These are phyloP conservation scores for Arthrobotrys iridis DNA, from an alignment of 2,329 filamentous ascomycete genomes.

Conservation along the genomic window DNA sequence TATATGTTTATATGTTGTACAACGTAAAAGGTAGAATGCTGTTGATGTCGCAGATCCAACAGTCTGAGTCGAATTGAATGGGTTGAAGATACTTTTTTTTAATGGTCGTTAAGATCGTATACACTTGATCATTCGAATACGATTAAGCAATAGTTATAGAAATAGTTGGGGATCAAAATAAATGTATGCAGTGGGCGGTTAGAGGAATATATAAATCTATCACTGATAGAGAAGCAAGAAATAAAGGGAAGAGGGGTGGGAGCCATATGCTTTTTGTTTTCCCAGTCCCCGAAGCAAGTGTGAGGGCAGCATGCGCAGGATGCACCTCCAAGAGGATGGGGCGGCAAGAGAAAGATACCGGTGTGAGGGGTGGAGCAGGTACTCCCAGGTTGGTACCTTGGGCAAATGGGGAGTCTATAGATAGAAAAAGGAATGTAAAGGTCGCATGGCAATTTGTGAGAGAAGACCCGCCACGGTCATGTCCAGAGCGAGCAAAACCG, in stretches of 20 bases:
- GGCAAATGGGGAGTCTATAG: slow-evolving; percentile 51
- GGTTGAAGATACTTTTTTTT: slow-evolving; percentile 25
- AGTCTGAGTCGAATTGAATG: slow-evolving; percentile 40
- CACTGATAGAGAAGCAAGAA: slow-evolving; percentile 45
- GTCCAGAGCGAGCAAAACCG: slow-evolving; percentile 25
- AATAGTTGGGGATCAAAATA: neutral
- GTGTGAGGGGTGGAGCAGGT: slow-evolving; percentile 40
- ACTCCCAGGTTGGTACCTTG: slow-evolving; percentile 40
- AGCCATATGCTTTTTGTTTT: slow-evolving; percentile 51
- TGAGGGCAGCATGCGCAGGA: slow-evolving; percentile 48
- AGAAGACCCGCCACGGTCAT: slow-evolving; percentile 20
- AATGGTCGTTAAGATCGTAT: slow-evolving; percentile 48
- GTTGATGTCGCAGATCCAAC: slow-evolving; percentile 54
- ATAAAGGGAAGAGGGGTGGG: slow-evolving; percentile 52
- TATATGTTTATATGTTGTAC: slow-evolving; percentile 40
- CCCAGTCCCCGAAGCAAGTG: slow-evolving; percentile 34
- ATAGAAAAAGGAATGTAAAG: slow-evolving; percentile 54
- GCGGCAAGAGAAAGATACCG: slow-evolving; percentile 52
- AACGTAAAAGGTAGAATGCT: slow-evolving; percentile 32
- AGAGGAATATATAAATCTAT: slow-evolving; percentile 50
- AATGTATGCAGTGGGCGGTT: neutral
- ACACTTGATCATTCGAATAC: slow-evolving; percentile 30
- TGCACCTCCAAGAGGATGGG: slow-evolving; percentile 33
- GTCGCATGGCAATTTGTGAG: slow-evolving; percentile 53
- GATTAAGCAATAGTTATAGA: slow-evolving; percentile 31